A percentile compares a stretch with the other conserved stretches of the same genome.
Conservation (phyloP, 2,329 filamentous ascomycete genomes). For the Epichloe baconii region DNA sequence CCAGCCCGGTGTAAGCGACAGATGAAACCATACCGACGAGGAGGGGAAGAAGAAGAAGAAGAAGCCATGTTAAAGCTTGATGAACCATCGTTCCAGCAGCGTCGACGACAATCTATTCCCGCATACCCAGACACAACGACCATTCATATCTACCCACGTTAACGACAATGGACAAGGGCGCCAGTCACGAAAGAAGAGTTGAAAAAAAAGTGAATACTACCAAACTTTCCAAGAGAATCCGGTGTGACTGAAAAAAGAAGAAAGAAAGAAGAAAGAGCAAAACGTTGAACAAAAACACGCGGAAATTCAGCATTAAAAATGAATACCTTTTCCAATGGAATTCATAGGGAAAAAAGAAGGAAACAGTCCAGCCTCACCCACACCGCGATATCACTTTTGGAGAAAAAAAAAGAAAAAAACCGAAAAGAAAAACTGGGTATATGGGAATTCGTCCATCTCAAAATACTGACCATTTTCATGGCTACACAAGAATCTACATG, state of each 20-base stretch:
- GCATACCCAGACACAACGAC: background rate
- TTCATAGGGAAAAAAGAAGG: background rate
- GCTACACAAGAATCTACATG: constrained; percentile 1
- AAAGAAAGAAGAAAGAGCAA: constrained; percentile 1
- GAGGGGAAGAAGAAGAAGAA: background rate
- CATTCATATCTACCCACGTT: background rate
- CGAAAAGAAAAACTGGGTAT: background rate
- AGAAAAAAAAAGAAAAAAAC: constrained; percentile 3
- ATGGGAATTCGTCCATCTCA: constrained; percentile 9
- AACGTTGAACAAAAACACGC: constrained; percentile 1
- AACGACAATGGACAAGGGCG: too few species aligned
- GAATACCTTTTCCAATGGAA: background rate
- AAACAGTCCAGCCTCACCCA: constrained; percentile 7
- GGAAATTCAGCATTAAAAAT: constrained; percentile 3
- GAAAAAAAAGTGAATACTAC: background rate
- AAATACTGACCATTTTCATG: background rate
- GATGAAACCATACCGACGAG: background rate
- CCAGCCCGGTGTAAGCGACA: background rate
- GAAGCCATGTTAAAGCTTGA: background rate
- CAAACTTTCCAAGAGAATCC: background rate
- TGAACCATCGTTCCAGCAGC: background rate
- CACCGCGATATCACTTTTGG: background rate
- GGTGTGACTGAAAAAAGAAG: background rate
- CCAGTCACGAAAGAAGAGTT: background rate
- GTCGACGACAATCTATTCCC: background rate